Evolutionary conservation across 2,329 filamentous ascomycete species (phyloP), one percentile per base, ranked within the genome.

Genomic region (Conoideocrella luteorostrata): DNA sequence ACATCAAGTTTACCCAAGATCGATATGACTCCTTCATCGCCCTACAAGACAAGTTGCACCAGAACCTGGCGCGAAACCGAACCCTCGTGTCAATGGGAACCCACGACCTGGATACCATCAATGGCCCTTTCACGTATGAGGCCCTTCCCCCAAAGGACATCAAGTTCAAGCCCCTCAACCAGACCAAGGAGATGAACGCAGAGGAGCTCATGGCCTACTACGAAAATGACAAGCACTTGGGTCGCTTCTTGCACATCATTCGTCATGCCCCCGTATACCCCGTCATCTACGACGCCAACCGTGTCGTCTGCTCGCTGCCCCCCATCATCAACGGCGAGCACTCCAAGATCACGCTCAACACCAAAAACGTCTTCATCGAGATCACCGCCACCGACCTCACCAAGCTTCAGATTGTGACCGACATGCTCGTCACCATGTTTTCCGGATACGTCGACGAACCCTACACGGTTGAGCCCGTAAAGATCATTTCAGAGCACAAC

Each of bases 251-350:
- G 35, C 88, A 90, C 69, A 98, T 98, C 57, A 95, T 98, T 62
- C 81, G 84, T 50, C 91, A 97, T 66, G 87, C 87, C 39, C 88
- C 90, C 5, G 85, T 95, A 34, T 98, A 98, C 64, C 93, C 93
- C 18, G 89, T 95, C 59, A 95, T 98, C 60, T 91, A 89, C 65
- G 93, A 98, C 63, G 79, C 88, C 41, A 86, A 95, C 61, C 77
- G 82, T 34, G 80, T 79, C 35, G 89, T 98, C 28, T 91, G 93
- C 69, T 97, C 91, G 7, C 75, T 98, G 57, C 93, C 93, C 2
- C 93, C 93, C 15, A 97, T 98, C 57, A 98, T 98, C 74, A 98
- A 98, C 70, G 82, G 90, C 57, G 80, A 98, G 59, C 90, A 93
- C 69, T 96, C 90, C 58, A 98, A 98, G 70, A 98, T 98, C 62